Base-by-base conservation (phyloP, 2,329 filamentous ascomycete genomes). In the Aureobasidium namibiae region DNA sequence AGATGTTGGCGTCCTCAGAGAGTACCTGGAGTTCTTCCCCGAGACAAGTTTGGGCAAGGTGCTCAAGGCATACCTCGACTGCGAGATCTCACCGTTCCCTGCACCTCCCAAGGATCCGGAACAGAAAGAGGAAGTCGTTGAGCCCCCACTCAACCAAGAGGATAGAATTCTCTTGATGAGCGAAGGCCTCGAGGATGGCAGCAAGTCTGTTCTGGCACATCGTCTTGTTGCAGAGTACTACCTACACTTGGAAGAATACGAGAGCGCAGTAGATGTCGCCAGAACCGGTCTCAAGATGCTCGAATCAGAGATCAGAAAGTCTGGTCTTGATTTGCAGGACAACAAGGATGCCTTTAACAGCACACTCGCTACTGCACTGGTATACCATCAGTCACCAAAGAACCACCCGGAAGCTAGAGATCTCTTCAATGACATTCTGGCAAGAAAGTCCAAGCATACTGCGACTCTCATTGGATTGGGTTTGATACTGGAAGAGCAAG, bases 401-500 rank as follows among this genome's bases (percentile, higher is more conserved):
- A 86, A 97, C 68, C 94, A 99, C 66, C 80, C 85, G 18, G 92
- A 97, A 74, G 92, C 94, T 2, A 92, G 90, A 69, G 73, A 74
- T n/a, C 79, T 96, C 0, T 97, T 99, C 65, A 86, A 96, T 65
- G 82, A 82, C 31, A 88, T 97, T 5, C 79, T 99, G 0, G 78
- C 83, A 49, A 83, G 88, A 26, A 90, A 95, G 60, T 81, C 85
- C 1, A 83, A 82, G 2, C 92, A 88, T 0, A 95, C 91, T 0
- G 76, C 85, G 31, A 92, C 92, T 2, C 77, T 99, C 62, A 89
- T 97, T 46, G 94, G 94, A 0, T 84, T 96, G 34, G 95, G 94
- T 1, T 75, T 97, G 24, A 92, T 99, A 41, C 87, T 92, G 48
- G 91, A 96, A 72, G 94, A 97, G 66, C 91, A 96, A 64, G 88